Percentiles rank a stretch among this genome's conserved stretches.
phyloP scores from a whole-genome alignment of 192 early-diverging fungal species.

The Powellomyces hirtus region DNA sequence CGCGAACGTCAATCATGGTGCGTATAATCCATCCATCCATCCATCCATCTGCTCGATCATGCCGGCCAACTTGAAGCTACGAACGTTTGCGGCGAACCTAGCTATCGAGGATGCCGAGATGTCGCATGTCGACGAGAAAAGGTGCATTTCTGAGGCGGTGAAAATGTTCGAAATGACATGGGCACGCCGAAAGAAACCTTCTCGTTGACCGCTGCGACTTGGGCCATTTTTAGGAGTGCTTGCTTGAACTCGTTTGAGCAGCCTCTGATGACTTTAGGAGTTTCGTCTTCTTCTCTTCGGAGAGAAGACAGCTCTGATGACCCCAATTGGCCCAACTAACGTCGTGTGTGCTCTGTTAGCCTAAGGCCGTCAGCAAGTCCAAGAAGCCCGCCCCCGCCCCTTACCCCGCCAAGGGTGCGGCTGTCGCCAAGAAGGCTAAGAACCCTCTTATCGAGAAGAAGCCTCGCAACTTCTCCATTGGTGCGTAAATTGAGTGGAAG shows the following conservation, averaged over 20 bases:
- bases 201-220: not conserved
- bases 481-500: conserved; percentile 33
- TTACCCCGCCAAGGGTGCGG: conserved; percentile 69
- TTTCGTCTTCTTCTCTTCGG: conserved; percentile 7
- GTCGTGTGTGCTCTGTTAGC: not conserved
- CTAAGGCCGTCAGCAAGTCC: conserved; percentile 38
- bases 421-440: conserved; percentile 49
- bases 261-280: conserved; percentile 26
- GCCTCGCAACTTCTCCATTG: conserved; percentile 93
- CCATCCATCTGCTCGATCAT: conserved; percentile 13
- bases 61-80: not conserved
- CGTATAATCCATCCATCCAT: conserved; percentile 22
- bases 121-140: not conserved
- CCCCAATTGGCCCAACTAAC: conserved; percentile 24
- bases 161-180: not conserved
- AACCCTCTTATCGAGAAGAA: conserved; percentile 96
- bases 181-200: not conserved
- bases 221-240: conserved; percentile 5
- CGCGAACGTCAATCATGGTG: not conserved
- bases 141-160: not conserved
- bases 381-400: conserved; percentile 94
- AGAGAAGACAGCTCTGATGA: conserved; percentile 11
- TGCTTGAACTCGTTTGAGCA: not conserved
- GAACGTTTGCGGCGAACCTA: not conserved
- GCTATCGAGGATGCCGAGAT: not conserved